phyloP scores from a whole-genome alignment of 108 stramenopile genomes.

The Discostella pseudostelligera region DNA sequence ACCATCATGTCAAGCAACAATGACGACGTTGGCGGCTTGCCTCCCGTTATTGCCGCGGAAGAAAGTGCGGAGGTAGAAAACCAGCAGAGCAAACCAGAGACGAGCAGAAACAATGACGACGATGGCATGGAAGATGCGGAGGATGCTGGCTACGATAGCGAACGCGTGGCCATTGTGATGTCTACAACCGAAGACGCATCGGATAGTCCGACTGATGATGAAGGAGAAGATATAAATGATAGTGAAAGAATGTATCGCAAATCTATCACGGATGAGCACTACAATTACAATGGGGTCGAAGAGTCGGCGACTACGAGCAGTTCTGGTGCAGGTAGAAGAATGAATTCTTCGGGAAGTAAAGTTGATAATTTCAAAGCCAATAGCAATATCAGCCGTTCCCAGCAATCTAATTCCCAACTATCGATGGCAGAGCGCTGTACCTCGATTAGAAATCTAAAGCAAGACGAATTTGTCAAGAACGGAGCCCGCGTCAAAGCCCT shows the following conservation, averaged over 20 bases:
- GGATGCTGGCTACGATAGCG: not conserved
- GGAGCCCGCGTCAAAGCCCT: slow-evolving; percentile 53
- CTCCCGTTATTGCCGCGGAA: not conserved
- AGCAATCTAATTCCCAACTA: not conserved
- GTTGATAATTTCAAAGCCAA: not conserved
- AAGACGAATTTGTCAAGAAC: slow-evolving; percentile 53
- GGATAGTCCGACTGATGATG: slow-evolving; percentile 2
- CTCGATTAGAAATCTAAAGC: slow-evolving; percentile 20
- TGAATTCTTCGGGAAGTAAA: not conserved
- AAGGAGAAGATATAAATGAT: not conserved
- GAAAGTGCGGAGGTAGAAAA: not conserved
- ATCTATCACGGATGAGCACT: not conserved
- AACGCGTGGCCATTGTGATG: not conserved
- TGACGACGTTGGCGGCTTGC: not conserved
- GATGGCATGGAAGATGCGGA: not conserved
- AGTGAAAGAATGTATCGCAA: not conserved
- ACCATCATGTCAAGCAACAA: too few relatives aligned
- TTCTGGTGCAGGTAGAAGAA: not conserved
- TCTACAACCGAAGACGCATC: not conserved
- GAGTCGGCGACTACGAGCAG: not conserved
- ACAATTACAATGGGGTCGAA: not conserved
- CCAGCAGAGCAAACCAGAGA: too few relatives aligned
- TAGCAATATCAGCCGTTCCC: not conserved
- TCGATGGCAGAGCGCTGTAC: not conserved
- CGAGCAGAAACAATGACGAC: slow-evolving; percentile 7